phyloP scores from a whole-genome alignment of 352 stramenopile genomes.

The Ophiocytium majus region DNA sequence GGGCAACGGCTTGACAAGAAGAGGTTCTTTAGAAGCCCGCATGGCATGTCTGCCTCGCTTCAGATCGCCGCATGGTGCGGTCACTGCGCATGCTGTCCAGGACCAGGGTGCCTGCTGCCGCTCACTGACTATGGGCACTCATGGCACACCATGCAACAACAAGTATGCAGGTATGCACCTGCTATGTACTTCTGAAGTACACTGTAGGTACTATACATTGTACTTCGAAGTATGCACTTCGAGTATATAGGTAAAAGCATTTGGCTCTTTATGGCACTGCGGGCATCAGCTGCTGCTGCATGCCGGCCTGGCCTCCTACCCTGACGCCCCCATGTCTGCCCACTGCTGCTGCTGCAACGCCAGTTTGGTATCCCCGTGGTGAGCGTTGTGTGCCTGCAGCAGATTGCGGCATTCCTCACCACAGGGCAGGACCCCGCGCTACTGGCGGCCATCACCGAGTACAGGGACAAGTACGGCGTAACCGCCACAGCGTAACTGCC shows the following conservation, averaged over 20 bases:
- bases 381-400: constrained; percentile 38
- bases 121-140: no score
- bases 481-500: no score
- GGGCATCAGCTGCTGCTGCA: neutral
- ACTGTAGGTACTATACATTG: neutral
- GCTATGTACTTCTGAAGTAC: neutral
- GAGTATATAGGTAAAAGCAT: neutral
- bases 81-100: no score
- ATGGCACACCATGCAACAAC: no score
- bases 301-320: neutral
- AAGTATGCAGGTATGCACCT: no score
- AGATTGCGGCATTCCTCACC: constrained; percentile 39
- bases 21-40: no score
- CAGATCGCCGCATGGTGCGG: no score
- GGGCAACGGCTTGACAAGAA: no score
- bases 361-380: constrained; percentile 41
- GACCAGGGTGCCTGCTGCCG: no score
- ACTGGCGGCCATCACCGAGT: constrained; percentile 18
- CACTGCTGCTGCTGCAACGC: neutral
- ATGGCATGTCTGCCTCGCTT: no score
- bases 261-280: neutral
- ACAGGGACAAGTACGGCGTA: constrained; percentile 17
- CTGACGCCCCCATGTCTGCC: neutral
- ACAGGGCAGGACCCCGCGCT: constrained; percentile 16
- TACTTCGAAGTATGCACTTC: neutral